These are phyloP conservation scores for Starmerella tilneyi DNA, from an alignment of 805 yeast genomes.

Conservation along the genomic window DNA sequence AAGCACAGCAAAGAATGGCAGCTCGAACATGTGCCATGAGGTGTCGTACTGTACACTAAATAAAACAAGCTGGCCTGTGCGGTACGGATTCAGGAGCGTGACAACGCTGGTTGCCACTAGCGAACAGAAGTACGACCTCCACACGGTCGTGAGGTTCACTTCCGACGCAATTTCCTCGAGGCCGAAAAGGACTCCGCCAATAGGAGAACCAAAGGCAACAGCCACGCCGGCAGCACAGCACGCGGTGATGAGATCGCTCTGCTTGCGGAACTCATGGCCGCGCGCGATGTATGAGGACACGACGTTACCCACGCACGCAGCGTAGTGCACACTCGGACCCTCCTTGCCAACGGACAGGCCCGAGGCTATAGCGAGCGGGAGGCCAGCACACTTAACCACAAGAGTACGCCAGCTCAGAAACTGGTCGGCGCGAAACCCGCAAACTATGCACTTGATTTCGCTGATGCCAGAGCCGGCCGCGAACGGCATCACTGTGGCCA, in stretches of 20 bases:
- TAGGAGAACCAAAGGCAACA: conserved; percentile 91
- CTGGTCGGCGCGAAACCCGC: conserved; percentile 73
- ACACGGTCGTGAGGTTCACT: conserved; percentile 66
- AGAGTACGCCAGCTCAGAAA: conserved; percentile 68
- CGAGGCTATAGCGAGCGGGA: conserved; percentile 86
- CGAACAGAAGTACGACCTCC: conserved; percentile 88
- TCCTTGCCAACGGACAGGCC: conserved; percentile 94
- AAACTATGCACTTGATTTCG: conserved; percentile 87
- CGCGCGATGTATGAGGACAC: conserved; percentile 33
- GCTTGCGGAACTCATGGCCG: conserved; percentile 34
- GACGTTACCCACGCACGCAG: conserved; percentile 89
- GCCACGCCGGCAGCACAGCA: conserved; percentile 98
- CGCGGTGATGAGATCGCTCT: conserved; percentile 63
- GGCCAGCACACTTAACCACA: conserved; percentile 60
- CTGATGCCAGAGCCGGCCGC: conserved; percentile 98
- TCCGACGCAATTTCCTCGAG: conserved; percentile 74
- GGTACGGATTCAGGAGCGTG: conserved; percentile 75
- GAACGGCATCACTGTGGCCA: conserved; percentile 62
- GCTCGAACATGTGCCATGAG: conserved; percentile 77
- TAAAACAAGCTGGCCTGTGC: conserved; percentile 88
- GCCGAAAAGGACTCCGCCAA: conserved; percentile 87
- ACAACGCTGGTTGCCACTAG: conserved; percentile 75
- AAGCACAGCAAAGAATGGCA: conserved; percentile 59
- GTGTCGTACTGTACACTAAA: conserved; percentile 84
- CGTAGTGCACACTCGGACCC: conserved; percentile 97